Conservation (phyloP, 495 filamentous ascomycete species). For the Aspergillus heteromorphus region DNA sequence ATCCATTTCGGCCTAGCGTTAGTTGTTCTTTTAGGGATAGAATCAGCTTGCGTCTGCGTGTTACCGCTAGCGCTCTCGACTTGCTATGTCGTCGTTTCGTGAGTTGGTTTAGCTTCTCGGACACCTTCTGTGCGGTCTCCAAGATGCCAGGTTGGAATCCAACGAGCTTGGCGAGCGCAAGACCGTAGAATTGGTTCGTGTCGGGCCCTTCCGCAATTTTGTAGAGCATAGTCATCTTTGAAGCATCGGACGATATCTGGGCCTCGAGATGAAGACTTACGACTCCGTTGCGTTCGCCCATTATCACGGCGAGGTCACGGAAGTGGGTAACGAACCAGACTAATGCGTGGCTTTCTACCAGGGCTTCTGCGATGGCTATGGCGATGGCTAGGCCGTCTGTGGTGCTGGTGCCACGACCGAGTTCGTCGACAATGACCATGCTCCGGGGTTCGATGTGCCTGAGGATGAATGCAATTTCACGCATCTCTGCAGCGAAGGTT, state of each 20-base stretch:
- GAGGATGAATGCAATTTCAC: conserved; percentile 89
- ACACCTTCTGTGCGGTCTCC: conserved; percentile 60
- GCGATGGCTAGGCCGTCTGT: conserved; percentile 86
- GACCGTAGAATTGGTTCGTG: conserved; percentile 66
- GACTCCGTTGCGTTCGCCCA: conserved; percentile 68
- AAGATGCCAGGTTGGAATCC: conserved; percentile 65
- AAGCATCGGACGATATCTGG: conserved; percentile 46
- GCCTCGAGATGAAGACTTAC: conserved; percentile 77
- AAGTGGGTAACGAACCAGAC: conserved; percentile 97
- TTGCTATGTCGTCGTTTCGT: conserved; percentile 50
- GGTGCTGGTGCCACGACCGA: conserved; percentile 87
- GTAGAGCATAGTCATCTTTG: conserved; percentile 80
- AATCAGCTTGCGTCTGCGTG: conserved; percentile 64
- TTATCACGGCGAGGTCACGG: conserved; percentile 68
- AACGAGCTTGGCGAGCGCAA: conserved; percentile 70
- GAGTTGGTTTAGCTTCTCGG: conserved; percentile 51
- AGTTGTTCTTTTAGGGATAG: conserved; percentile 71
- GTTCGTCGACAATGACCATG: conserved; percentile 85
- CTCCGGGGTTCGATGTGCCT: conserved; percentile 68
- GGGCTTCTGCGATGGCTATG: conserved; percentile 78
- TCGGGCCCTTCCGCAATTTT: conserved; percentile 66
- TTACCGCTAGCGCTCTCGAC: conserved; percentile 49
- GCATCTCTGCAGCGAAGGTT: conserved; percentile 92
- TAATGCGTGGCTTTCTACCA: conserved; percentile 68
- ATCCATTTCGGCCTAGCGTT: conserved; percentile 60